Conservation (phyloP, 2,329 filamentous ascomycete species). For the Pyrenochaeta sp. region DNA sequence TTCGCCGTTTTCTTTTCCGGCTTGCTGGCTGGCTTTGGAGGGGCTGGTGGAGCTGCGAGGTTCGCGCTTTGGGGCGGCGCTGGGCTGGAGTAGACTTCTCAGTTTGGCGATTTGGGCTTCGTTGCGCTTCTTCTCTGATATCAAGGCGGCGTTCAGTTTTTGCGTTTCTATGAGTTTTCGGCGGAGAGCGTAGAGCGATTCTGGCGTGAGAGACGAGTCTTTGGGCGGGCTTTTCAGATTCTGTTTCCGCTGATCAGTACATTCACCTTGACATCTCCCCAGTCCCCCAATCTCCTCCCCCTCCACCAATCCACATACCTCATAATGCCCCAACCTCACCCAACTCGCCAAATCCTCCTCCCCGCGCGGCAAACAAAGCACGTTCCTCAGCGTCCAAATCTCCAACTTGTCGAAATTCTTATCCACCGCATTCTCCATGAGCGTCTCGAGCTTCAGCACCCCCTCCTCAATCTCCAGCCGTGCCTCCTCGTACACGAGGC, state of each 20-base stretch:
- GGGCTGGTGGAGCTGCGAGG: conserved; percentile 25
- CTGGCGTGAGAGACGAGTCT: conserved; percentile 62
- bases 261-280: neutral
- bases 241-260: conserved; percentile 19
- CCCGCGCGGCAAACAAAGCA: conserved; percentile 63
- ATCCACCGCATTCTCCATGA: conserved; percentile 59
- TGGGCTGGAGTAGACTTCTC: conserved; percentile 58
- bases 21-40: conserved; percentile 8
- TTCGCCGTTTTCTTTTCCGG: conserved; percentile 2
- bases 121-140: conserved; percentile 75
- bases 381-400: conserved; percentile 88
- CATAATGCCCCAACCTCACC: conserved; percentile 86
- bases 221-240: conserved; percentile 32
- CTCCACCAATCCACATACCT: conserved; percentile 57
- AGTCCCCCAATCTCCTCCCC: neutral
- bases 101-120: conserved; percentile 73
- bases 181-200: conserved; percentile 75
- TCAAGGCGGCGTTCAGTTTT: conserved; percentile 73
- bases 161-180: conserved; percentile 79
- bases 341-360: conserved; percentile 66
- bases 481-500: conserved; percentile 57
- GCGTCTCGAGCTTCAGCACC: conserved; percentile 57
- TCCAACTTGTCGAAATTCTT: conserved; percentile 61
- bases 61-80: conserved; percentile 23
- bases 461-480: conserved; percentile 85